These are phyloP conservation scores for Fraxinus angustifolia DNA, from an alignment of 305 asterid genomes.

Conservation along the genomic window DNA sequence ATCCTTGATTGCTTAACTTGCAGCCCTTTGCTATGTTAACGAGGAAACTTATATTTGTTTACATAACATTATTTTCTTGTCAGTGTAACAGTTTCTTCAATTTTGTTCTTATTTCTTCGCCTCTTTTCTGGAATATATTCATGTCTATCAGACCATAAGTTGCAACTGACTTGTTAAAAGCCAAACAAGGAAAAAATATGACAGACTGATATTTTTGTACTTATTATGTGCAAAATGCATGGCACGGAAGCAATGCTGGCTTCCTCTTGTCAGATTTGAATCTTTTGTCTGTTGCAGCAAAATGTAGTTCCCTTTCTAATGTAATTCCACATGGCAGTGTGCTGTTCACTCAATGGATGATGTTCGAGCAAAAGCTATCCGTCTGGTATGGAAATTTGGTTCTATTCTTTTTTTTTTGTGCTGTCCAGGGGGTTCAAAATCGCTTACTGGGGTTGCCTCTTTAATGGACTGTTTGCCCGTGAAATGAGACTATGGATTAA, in stretches of 20 bases:
- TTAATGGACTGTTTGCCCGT: neutral
- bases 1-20: constrained; percentile 1
- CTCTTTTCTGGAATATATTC: neutral
- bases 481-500: constrained; percentile 2
- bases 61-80: constrained; percentile 9
- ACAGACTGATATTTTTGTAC: too few species aligned
- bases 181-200: constrained; percentile 8
- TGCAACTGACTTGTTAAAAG: constrained; percentile 14
- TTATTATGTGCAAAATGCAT: too few species aligned
- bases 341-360: constrained; percentile 79
- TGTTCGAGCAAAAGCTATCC: constrained; percentile 86
- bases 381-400: constrained; percentile 61
- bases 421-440: constrained; percentile 8
- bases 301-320: constrained; percentile 24
- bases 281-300: constrained; percentile 14
- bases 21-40: neutral
- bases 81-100: neutral
- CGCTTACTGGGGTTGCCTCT: neutral
- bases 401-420: constrained; percentile 15
- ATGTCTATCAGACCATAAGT: neutral
- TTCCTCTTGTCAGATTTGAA: constrained; percentile 13
- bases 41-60: neutral
- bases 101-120: neutral
- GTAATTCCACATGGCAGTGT: constrained; percentile 61
- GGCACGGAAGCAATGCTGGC: neutral